phyloP scores from a whole-genome alignment of 2,329 filamentous ascomycete genomes.

The Conoideocrella luteorostrata region DNA sequence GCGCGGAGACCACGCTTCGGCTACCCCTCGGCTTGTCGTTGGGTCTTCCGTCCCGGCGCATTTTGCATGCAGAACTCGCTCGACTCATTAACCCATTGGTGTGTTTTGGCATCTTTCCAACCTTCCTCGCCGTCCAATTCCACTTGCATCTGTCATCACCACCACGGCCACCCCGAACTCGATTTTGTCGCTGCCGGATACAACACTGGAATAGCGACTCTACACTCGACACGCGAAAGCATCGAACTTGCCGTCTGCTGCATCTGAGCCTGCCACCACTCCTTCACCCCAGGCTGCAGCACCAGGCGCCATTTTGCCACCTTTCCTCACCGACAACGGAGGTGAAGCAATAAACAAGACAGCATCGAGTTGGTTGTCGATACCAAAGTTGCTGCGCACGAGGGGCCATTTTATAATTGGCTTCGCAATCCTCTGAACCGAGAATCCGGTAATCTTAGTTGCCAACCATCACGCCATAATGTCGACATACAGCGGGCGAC shows the following conservation, averaged over 20 bases:
- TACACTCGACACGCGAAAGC: too few species aligned
- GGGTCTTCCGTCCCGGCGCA: not conserved
- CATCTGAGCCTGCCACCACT: too few species aligned
- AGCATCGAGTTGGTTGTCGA: too few species aligned
- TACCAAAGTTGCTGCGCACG: not conserved
- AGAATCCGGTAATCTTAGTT: not conserved
- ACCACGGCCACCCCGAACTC: slow-evolving; percentile 3
- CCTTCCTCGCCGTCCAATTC: not conserved
- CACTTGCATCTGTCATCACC: slow-evolving; percentile 5
- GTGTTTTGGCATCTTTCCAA: too few species aligned
- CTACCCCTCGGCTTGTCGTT: slow-evolving; percentile 7
- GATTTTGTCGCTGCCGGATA: not conserved
- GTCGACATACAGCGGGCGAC: slow-evolving; percentile 70
- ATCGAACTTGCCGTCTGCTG: too few species aligned
- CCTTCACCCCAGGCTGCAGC: too few species aligned
- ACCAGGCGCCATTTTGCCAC: too few species aligned
- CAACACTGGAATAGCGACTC: not conserved
- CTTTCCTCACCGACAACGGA: too few species aligned
- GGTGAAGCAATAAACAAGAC: too few species aligned
- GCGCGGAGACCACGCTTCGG: slow-evolving; percentile 3
- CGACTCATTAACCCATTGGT: slow-evolving; percentile 7
- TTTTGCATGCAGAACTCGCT: slow-evolving; percentile 7
- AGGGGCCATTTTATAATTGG: not conserved
- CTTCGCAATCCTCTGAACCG: not conserved
- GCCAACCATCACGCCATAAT: slow-evolving; percentile 34